A percentile compares a stretch with the other conserved stretches of the same genome.
These are phyloP conservation scores for Blastocrithidia nonstop DNA, from an alignment of 208 protist species.

Conservation along the genomic window DNA sequence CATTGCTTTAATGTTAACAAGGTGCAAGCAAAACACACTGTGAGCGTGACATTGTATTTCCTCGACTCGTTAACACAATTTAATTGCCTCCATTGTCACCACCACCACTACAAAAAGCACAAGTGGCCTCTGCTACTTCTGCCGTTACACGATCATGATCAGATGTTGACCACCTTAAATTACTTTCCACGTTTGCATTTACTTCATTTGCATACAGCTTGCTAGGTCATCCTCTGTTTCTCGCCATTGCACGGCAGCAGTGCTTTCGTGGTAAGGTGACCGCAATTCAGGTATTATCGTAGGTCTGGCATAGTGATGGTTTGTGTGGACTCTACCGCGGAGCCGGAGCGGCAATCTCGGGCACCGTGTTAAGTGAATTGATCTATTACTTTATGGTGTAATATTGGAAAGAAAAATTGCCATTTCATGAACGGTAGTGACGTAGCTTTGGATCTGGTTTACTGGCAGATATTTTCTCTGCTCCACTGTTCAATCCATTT, in stretches of 20 bases:
- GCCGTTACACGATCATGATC: slow-evolving; percentile 71
- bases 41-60: no score
- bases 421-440: slow-evolving; percentile 28
- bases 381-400: slow-evolving; percentile 63
- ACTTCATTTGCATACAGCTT: slow-evolving; percentile 57
- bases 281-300: slow-evolving; percentile 18
- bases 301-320: slow-evolving; percentile 27
- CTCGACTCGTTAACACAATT: no score
- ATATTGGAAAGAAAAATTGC: slow-evolving; percentile 60
- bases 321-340: slow-evolving; percentile 48
- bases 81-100: no score
- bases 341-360: slow-evolving; percentile 31
- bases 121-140: no score
- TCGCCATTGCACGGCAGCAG: slow-evolving; percentile 67
- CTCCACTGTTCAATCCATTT: slow-evolving; percentile 69
- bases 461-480: slow-evolving; percentile 42
- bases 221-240: slow-evolving; percentile 49
- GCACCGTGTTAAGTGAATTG: slow-evolving; percentile 59
- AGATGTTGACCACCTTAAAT: slow-evolving; percentile 37
- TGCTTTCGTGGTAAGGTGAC: slow-evolving; percentile 23
- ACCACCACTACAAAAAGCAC: no score
- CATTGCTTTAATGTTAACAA: no score
- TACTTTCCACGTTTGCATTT: slow-evolving; percentile 45
- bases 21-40: no score
- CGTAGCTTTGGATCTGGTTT: slow-evolving; percentile 58